Conservation (phyloP, 2,329 filamentous ascomycete genomes). For the Pseudonectria buxi region DNA sequence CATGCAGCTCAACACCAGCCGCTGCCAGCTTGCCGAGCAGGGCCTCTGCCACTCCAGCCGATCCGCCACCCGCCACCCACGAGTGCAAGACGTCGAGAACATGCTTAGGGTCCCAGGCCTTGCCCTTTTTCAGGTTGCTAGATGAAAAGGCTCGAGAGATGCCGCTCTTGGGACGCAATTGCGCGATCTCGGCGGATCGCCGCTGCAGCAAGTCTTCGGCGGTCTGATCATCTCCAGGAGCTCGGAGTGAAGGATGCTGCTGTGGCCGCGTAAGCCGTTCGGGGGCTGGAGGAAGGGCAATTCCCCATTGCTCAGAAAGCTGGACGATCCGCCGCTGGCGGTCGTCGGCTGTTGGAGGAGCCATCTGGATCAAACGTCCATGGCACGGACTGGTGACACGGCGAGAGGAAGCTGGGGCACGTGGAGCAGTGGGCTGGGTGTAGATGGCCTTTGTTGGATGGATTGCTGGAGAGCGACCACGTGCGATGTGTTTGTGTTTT, state of each 20-base stretch:
- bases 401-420: not conserved
- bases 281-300: constrained; percentile 35
- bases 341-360: constrained; percentile 26
- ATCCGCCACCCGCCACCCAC: constrained; percentile 42
- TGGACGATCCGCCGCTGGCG: constrained; percentile 42
- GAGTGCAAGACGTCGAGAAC: constrained; percentile 45
- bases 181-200: constrained; percentile 31
- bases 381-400: constrained; percentile 8
- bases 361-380: constrained; percentile 18
- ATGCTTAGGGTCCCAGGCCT: constrained; percentile 46
- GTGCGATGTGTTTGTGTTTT: too few relatives aligned
- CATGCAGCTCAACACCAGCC: constrained; percentile 45
- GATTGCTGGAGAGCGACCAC: too few relatives aligned
- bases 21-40: constrained; percentile 43
- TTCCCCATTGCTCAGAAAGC: constrained; percentile 44
- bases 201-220: constrained; percentile 50
- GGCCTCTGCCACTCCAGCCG: constrained; percentile 50
- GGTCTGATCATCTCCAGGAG: constrained; percentile 41
- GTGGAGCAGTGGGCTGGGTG: too few relatives aligned
- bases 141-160: constrained; percentile 34
- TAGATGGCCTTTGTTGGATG: too few relatives aligned
- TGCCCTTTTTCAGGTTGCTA: constrained; percentile 37
- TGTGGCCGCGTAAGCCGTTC: constrained; percentile 36
- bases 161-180: constrained; percentile 31
- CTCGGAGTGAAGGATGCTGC: constrained; percentile 37